phyloP scores from a whole-genome alignment of 306 rosid genomes.

The Quercus cerris region DNA sequence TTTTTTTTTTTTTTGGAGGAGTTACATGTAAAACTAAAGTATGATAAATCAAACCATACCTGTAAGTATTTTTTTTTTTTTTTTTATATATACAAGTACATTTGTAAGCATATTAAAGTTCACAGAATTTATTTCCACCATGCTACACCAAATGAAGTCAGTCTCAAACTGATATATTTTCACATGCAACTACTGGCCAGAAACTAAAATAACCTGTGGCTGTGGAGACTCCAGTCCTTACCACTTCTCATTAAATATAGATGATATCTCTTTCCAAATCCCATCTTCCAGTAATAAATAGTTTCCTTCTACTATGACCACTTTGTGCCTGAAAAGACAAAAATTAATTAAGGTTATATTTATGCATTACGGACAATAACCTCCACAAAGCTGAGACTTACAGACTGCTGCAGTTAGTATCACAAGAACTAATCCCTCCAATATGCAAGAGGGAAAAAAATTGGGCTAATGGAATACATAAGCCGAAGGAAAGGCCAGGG shows the following conservation, averaged over 20 bases:
- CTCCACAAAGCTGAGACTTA: too few relatives aligned
- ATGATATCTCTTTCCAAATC: slow-evolving; percentile 74
- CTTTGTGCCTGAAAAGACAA: slow-evolving; percentile 58
- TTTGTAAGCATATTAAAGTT: neutral
- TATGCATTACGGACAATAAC: too few relatives aligned
- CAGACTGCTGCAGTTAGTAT: too few relatives aligned
- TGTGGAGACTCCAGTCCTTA: slow-evolving; percentile 29
- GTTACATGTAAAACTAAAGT: neutral
- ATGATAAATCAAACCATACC: neutral
- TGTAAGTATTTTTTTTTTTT: too few relatives aligned
- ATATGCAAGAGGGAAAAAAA: neutral
- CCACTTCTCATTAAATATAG: slow-evolving; percentile 82
- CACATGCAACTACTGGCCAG: slow-evolving; percentile 16
- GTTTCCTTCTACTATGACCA: slow-evolving; percentile 84
- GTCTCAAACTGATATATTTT: slow-evolving; percentile 8
- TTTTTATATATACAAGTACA: too few relatives aligned
- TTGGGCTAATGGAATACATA: neutral
- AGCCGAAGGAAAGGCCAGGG: neutral
- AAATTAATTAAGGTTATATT: neutral
- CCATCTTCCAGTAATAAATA: slow-evolving; percentile 71
- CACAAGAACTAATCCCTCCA: too few relatives aligned
- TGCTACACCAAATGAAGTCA: neutral
- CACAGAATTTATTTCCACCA: neutral
- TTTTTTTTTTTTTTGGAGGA: too few relatives aligned
- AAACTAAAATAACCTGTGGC: neutral